Evolutionary conservation across 352 stramenopile genomes (phyloP).

Genomic region (Pythium coloratum): DNA sequence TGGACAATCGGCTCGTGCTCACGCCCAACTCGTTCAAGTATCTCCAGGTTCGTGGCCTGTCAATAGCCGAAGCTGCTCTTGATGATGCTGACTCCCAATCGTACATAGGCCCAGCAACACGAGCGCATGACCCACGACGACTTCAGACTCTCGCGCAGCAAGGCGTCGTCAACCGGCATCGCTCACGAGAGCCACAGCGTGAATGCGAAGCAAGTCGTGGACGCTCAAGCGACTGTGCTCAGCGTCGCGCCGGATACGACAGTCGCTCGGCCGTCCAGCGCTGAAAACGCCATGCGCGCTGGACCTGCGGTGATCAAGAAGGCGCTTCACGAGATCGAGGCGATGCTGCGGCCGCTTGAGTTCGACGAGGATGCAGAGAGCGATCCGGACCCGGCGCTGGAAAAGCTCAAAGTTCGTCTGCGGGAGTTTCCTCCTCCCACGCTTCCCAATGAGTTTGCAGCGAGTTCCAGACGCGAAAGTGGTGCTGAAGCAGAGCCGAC

Average conservation of each 20-base stretch:
- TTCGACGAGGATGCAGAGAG: conserved; percentile 15
- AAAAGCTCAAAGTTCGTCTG: conserved; percentile 15
- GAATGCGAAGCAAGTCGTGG: conserved; percentile 15
- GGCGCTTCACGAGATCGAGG: conserved; percentile 28
- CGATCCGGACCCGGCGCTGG: conserved; percentile 9
- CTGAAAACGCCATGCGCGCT: conserved; percentile 25
- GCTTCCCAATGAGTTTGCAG: neutral
- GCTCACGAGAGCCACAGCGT: conserved; percentile 3
- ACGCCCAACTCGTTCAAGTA: conserved; percentile 76
- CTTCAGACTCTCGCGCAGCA: conserved; percentile 2
- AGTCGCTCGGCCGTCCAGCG: conserved; percentile 12
- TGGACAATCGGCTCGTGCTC: conserved; percentile 55
- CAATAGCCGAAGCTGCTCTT: neutral
- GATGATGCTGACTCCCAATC: neutral
- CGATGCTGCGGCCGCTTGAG: conserved; percentile 12
- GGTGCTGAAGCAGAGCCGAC: neutral
- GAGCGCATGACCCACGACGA: conserved; percentile 9
- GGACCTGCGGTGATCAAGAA: conserved; percentile 25
- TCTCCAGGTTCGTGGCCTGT: conserved; percentile 45
- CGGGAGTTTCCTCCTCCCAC: neutral
- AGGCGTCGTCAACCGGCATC: neutral
- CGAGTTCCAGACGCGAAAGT: neutral
- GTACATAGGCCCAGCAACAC: conserved; percentile 5
- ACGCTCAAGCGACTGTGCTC: conserved; percentile 1
- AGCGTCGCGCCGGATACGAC: neutral